Conservation (phyloP, 106 monocot species). For the Xerophyta viscosa region DNA sequence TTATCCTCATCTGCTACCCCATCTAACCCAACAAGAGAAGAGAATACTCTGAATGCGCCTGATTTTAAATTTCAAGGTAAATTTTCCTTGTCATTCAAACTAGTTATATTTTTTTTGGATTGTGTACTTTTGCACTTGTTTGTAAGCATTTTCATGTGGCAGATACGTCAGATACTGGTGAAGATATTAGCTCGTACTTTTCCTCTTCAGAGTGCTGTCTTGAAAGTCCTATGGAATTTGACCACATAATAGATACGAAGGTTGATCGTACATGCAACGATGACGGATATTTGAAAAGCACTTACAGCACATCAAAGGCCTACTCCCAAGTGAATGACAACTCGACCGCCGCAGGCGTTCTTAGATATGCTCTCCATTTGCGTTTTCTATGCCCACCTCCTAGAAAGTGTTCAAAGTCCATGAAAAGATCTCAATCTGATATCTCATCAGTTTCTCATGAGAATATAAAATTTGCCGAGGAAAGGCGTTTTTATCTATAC, state of each 20-base stretch:
- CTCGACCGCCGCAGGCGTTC: constrained; percentile 26
- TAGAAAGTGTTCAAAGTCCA: constrained; percentile 43
- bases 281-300: constrained; percentile 1
- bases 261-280: background rate
- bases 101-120: no score
- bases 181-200: constrained; percentile 2
- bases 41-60: no score
- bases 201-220: constrained; percentile 9
- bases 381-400: constrained; percentile 62
- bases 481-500: constrained; percentile 80
- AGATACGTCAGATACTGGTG: background rate
- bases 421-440: constrained; percentile 76
- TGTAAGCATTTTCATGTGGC: background rate
- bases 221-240: constrained; percentile 7
- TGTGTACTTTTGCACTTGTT: no score
- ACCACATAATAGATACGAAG: background rate
- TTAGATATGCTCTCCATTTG: constrained; percentile 89
- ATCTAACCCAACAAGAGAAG: no score
- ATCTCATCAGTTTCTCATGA: constrained; percentile 33
- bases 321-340: constrained; percentile 53
- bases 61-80: no score
- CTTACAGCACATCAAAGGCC: constrained; percentile 9
- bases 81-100: no score
- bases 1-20: constrained; percentile 21
- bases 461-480: constrained; percentile 27